Evolutionary conservation across 805 yeast genomes (phyloP), one percentile per base, ranked within the genome.

Genomic region (Candida parachauliodes): DNA sequence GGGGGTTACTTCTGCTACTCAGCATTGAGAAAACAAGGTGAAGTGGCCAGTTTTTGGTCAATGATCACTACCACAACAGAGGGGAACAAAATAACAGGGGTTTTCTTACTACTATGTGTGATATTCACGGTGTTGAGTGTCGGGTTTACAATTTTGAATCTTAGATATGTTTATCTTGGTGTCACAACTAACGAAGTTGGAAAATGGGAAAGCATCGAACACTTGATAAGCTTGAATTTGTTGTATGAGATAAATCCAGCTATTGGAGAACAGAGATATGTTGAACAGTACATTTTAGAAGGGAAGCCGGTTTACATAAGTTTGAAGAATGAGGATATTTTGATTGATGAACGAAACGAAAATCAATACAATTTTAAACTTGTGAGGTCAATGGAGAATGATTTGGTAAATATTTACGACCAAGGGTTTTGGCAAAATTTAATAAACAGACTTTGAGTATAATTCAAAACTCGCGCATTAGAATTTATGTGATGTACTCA

Each of bases 121-220:
- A 45, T 68, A 5, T 55, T 74, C 36, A 46, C 57, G 11, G 53
- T 72, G 1, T 47, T 73, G 20, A 62, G 70, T 2, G 36, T 47
- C 1, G 43, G 59, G n/a, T 74, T 74, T 49, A 48, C 68, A 0
- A 42, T 45, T 1, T 63, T 71, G 41, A 85, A 81, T 46, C 27
- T 77, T 18, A 51, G 68, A 22, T 68, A 76, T 44, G 60, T 83
- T 2, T 71, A 68, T 44, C 66, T 74, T 28, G 95, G 95, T 0
- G 79, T 79, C 54, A 83, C 93, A 9, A 81, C 89, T 3, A 83
- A 81, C 50, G 95, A 85, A 56, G 62, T 74, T 12, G 77, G 68
- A 35, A 85, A 85, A 51, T 85, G 94, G 94, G 74, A 63, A 14
- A 77, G 70, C 3, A 67, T 85, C 10, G 79, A 79, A 38, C 71